Evolutionary conservation across 192 early-diverging fungal species (phyloP), one percentile per base, ranked within the genome.

Genomic region (Coemansia furcata): DNA sequence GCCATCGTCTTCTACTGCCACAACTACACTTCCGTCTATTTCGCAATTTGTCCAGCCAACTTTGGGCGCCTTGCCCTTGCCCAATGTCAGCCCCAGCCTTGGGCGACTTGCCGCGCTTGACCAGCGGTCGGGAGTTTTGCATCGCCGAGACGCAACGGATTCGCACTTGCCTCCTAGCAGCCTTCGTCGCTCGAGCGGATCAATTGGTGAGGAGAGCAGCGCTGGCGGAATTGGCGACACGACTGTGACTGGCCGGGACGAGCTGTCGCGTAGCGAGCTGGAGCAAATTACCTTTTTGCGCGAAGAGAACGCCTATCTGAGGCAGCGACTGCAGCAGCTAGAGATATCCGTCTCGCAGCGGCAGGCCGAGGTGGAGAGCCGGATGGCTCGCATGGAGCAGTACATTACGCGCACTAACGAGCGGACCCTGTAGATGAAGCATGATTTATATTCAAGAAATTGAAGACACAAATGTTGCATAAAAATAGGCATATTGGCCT

Each of bases 351-450:
- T 83, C 14, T 37, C 66, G 17, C 72, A 83, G 33, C 71, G 74
- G 63, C 80, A 83, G 32, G 55, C 66, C 3, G 75, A 83, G 60
- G 61, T 83, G 43, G 69, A 77, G 36, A 69, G 19, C 38, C 77
- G 80, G 75, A 83, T 83, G 69, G n/a, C 42, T 2, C 75, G 69
- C 37, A 68, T 83, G 15, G 80, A 83, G 43, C 70, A 68, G 55
- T 42, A 66, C 6, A 60, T 82, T 19, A 42, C 32, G 38, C 64
- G 71, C 71, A 61, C 19, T 26, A 30, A 40, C 55, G 57, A 57
- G 54, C 54, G 30, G 14, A 14, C 54, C 17, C 54, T 57, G 54
- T 57, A 57, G 30, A 57, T 35, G 6, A 14, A 26, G 46, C 30
- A 62, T 26, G 26, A 19, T 19, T 39, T 60, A 12, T n/a, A 39